Evolutionary conservation across 345 rosid species (phyloP).

Genomic region (Raphanus raphanistrum): DNA sequence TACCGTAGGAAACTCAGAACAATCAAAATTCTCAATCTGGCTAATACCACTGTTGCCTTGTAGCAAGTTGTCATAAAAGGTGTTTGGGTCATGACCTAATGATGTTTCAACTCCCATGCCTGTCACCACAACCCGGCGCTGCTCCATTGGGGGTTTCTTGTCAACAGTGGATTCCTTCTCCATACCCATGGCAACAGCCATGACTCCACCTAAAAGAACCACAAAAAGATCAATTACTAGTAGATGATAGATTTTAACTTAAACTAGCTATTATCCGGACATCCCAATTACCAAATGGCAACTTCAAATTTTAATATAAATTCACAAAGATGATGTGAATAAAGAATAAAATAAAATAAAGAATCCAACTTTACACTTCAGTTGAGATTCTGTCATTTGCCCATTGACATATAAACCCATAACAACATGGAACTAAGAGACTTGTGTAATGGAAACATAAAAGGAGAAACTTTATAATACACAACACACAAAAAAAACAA

Average conservation of each 20-base stretch:
- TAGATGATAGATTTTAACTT: neutral
- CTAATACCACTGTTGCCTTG: constrained; percentile 87
- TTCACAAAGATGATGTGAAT: neutral
- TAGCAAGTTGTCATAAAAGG: constrained; percentile 81
- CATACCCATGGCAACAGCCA: constrained; percentile 70
- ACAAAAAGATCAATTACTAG: constrained; percentile 9
- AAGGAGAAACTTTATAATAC: neutral
- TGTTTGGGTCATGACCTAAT: constrained; percentile 77
- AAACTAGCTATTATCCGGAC: constrained; percentile 11
- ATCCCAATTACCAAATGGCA: constrained; percentile 3
- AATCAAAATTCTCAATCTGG: constrained; percentile 86
- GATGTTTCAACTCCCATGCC: constrained; percentile 91
- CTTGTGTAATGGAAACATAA: neutral
- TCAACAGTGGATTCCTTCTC: constrained; percentile 52
- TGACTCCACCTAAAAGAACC: constrained; percentile 50
- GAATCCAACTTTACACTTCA: constrained; percentile 18
- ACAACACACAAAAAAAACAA: neutral
- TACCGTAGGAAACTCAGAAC: constrained; percentile 80
- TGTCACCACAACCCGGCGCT: constrained; percentile 91
- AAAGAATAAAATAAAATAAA: neutral
- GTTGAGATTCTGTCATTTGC: neutral
- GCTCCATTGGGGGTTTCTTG: constrained; percentile 64
- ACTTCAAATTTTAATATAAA: neutral
- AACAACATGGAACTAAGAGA: neutral
- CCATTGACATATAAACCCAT: constrained; percentile 8